phyloP scores from a whole-genome alignment of 1,284 basidiomycete genomes.

The Naganishia liquefaciens region DNA sequence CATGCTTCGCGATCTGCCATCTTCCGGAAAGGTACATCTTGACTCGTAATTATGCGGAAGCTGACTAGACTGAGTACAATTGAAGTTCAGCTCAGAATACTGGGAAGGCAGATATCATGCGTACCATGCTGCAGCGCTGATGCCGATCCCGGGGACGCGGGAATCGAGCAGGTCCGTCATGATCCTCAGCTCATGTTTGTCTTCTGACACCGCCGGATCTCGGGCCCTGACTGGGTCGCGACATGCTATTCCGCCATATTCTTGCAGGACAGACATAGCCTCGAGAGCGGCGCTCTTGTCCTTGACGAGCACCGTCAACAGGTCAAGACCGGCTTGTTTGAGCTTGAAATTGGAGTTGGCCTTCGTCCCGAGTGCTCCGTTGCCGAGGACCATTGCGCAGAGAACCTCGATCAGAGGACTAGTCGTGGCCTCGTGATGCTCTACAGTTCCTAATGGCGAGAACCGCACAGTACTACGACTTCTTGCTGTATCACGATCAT shows the following conservation, averaged over 20 bases:
- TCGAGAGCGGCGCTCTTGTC: conserved; percentile 52
- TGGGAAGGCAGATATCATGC: conserved; percentile 23
- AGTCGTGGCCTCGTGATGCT: conserved; percentile 37
- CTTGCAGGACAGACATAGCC: conserved; percentile 9
- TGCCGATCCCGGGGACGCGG: conserved; percentile 43
- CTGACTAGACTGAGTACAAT: conserved; percentile 13
- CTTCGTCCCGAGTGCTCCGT: conserved; percentile 37
- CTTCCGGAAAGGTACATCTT: conserved; percentile 20
- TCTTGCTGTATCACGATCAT: not conserved
- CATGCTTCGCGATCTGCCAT: conserved; percentile 22
- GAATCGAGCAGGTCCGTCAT: conserved; percentile 40
- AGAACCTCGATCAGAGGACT: conserved; percentile 59
- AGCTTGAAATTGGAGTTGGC: conserved; percentile 54
- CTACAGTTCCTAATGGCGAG: not conserved
- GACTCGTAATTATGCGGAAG: conserved; percentile 12
- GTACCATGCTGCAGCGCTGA: conserved; percentile 49
- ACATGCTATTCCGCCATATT: conserved; percentile 18
- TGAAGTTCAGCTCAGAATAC: not conserved
- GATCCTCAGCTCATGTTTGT: conserved; percentile 18
- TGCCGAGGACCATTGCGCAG: conserved; percentile 62
- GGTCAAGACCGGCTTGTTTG: conserved; percentile 69
- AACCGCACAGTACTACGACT: conserved; percentile 5
- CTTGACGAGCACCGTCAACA: conserved; percentile 68
- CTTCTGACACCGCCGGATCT: not conserved
- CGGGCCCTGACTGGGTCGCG: not conserved